Conservation (phyloP, 2,329 filamentous ascomycete genomes). For the Aspergillus hortae region DNA sequence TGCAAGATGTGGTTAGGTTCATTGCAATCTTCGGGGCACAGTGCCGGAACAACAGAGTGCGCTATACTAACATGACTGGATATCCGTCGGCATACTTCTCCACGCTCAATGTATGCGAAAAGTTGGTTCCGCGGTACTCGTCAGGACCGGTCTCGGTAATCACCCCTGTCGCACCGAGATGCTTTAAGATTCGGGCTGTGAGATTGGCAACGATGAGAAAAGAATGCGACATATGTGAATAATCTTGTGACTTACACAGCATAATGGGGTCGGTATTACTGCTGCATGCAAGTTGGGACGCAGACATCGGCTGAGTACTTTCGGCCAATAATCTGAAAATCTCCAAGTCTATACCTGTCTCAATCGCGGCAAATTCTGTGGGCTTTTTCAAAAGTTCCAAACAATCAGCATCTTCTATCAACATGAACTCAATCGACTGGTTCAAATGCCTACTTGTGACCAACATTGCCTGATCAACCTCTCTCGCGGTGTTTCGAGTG, state of each 20-base stretch:
- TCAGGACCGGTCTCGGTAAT: constrained; percentile 14
- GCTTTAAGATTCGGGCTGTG: constrained; percentile 15
- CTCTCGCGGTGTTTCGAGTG: constrained; percentile 16
- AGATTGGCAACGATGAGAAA: neutral
- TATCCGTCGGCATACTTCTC: constrained; percentile 15
- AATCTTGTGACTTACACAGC: constrained; percentile 6
- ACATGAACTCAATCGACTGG: neutral
- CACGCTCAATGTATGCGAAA: constrained; percentile 3
- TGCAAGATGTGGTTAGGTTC: neutral
- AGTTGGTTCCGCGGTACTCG: constrained; percentile 12
- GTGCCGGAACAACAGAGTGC: neutral
- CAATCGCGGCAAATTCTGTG: constrained; percentile 13
- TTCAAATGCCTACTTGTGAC: constrained; percentile 9
- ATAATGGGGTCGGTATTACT: constrained; percentile 10
- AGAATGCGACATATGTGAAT: neutral
- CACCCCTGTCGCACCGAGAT: constrained; percentile 15
- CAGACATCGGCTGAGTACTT: constrained; percentile 10
- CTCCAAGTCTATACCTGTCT: constrained; percentile 15
- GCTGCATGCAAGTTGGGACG: constrained; percentile 11
- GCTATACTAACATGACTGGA: constrained; percentile 13
- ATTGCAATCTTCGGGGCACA: neutral
- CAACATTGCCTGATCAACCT: constrained; percentile 16
- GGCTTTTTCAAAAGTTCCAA: constrained; percentile 1
- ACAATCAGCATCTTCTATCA: neutral
- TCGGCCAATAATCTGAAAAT: constrained; percentile 12